A percentile compares a stretch with the other conserved stretches of the same genome.
Evolutionary conservation across 805 yeast genomes (phyloP).

Genomic region (Pichia californica): DNA sequence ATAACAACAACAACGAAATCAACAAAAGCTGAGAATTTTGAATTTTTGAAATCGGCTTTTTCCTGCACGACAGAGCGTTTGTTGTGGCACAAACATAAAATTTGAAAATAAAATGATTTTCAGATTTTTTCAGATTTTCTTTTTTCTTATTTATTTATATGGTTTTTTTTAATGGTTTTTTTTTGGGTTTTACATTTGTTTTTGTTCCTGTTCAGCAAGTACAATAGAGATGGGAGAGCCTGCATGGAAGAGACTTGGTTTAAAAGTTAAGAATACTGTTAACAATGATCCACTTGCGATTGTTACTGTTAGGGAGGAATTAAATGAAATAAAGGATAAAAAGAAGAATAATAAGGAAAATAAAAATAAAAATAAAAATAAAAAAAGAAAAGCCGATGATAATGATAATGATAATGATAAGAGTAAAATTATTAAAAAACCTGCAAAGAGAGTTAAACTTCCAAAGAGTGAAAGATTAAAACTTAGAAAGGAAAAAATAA

Average conservation of each 20-base stretch:
- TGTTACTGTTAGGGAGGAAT: constrained; percentile 31
- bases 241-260: constrained; percentile 79
- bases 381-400: constrained; percentile 33
- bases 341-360: neutral
- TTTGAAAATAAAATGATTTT: too few species aligned
- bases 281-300: constrained; percentile 40
- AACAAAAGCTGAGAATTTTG: too few species aligned
- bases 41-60: too few species aligned
- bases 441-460: constrained; percentile 62
- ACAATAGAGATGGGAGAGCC: constrained; percentile 45
- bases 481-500: constrained; percentile 27
- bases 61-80: neutral
- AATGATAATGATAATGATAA: constrained; percentile 22
- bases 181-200: too few species aligned
- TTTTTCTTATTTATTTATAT: neutral
- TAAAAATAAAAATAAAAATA: constrained; percentile 25
- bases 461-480: constrained; percentile 54
- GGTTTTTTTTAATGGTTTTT: too few species aligned
- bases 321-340: neutral
- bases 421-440: constrained; percentile 33
- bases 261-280: constrained; percentile 46
- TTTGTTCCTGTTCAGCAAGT: too few species aligned
- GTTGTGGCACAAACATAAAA: too few species aligned
- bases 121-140: neutral
- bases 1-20: neutral